Percentiles rank a stretch among this genome's conserved stretches.
phyloP scores from a whole-genome alignment of 176 grass and related monocot genomes.

The Melocanna baccifera region DNA sequence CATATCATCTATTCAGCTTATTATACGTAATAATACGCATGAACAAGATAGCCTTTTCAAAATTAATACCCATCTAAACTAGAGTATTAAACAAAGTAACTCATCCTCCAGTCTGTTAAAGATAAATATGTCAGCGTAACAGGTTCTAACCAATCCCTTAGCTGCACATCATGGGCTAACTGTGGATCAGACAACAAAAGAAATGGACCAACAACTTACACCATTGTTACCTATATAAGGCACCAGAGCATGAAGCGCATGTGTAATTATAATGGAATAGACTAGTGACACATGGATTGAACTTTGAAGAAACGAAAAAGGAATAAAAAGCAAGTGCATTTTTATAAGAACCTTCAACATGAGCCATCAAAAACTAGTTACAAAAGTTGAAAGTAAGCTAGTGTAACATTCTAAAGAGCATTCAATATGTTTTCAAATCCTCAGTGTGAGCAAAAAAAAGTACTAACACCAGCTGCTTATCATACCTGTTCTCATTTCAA shows the following conservation, averaged over 20 bases:
- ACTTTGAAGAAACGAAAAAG: not conserved
- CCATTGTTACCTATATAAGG: not conserved
- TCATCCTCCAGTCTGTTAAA: not conserved
- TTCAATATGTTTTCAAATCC: conserved; percentile 6
- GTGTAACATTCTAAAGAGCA: not conserved
- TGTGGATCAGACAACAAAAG: conserved; percentile 14
- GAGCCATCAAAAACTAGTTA: not conserved
- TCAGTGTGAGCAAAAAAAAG: not conserved
- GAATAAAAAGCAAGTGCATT: not conserved
- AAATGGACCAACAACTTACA: not conserved
- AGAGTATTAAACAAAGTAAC: too few species aligned
- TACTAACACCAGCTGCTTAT: not conserved
- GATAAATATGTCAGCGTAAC: not conserved
- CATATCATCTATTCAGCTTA: not conserved
- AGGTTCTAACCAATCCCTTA: not conserved
- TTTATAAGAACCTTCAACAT: not conserved
- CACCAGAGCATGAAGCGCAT: not conserved
- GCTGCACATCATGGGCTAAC: not conserved
- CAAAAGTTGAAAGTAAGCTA: not conserved
- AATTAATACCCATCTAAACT: not conserved
- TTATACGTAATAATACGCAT: not conserved
- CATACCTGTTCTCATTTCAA: conserved; percentile 92
- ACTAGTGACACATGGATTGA: not conserved
- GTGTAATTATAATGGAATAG: not conserved
- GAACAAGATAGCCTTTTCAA: not conserved